Evolutionary conservation across 768 basidiomycete genomes (phyloP).

Genomic region (Hysterangium stoloniferum): DNA sequence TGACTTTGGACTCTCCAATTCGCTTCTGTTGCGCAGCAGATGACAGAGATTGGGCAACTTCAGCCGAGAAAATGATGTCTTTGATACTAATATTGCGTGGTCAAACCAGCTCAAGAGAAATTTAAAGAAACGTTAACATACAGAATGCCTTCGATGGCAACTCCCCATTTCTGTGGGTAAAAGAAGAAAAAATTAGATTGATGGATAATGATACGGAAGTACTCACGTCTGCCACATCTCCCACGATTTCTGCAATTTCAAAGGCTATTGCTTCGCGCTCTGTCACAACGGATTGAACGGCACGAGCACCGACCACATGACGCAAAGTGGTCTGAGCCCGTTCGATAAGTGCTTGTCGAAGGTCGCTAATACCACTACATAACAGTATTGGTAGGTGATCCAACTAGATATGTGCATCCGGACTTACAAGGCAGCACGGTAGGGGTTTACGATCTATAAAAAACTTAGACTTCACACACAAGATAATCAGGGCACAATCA

Average conservation of each 20-base stretch:
- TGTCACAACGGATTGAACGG: constrained; percentile 92
- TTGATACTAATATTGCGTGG: constrained; percentile 44
- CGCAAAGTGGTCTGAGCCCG: constrained; percentile 91
- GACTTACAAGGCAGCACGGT: constrained; percentile 72
- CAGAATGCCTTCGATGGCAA: constrained; percentile 91
- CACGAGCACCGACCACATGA: constrained; percentile 93
- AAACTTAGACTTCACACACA: background rate
- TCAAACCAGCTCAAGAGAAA: background rate
- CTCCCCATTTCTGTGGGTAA: constrained; percentile 73
- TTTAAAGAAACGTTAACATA: background rate
- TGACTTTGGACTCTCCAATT: constrained; percentile 93
- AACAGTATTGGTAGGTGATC: background rate
- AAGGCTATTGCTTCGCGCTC: constrained; percentile 95
- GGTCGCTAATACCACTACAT: constrained; percentile 65
- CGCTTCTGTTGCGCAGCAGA: constrained; percentile 97
- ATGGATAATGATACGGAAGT: background rate
- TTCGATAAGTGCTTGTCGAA: constrained; percentile 77
- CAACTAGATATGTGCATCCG: background rate
- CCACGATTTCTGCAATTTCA: constrained; percentile 95
- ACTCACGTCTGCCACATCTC: constrained; percentile 64
- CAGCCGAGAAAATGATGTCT: constrained; percentile 88
- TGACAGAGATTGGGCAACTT: constrained; percentile 85
- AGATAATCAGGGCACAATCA: constrained; percentile 11
- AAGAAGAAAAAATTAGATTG: background rate
- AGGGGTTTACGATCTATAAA: constrained; percentile 61